These are phyloP conservation scores for Bassia scoparia DNA, from an alignment of 148 eudicot species.

Conservation along the genomic window DNA sequence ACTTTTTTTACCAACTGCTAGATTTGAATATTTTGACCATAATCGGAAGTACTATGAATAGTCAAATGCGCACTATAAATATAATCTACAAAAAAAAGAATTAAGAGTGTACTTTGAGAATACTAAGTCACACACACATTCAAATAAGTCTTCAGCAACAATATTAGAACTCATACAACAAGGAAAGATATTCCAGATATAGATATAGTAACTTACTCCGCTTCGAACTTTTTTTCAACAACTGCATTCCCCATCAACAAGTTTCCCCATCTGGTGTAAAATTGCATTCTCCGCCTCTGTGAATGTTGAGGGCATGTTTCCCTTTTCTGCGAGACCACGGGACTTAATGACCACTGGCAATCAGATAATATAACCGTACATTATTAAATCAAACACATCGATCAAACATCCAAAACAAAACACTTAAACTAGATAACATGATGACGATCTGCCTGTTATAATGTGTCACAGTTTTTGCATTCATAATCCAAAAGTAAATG, in stretches of 20 bases:
- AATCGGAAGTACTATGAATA: not conserved
- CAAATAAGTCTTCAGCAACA: not conserved
- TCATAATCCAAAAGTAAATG: not conserved
- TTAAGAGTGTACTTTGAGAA: not conserved
- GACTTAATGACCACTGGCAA: constrained; percentile 75
- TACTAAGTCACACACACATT: too few species aligned
- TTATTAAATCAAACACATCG: not conserved
- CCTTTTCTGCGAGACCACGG: constrained; percentile 95
- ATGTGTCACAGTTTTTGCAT: not conserved
- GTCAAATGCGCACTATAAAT: not conserved
- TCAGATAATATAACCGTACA: not conserved
- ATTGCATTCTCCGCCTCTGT: constrained; percentile 66
- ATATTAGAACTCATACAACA: not conserved
- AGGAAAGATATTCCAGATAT: not conserved
- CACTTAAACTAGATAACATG: not conserved
- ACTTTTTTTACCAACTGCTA: not conserved
- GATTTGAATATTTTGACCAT: not conserved
- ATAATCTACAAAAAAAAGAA: not conserved
- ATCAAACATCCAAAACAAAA: not conserved
- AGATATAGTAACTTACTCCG: constrained; percentile 50
- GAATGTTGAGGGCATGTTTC: constrained; percentile 64
- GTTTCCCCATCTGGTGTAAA: constrained; percentile 79
- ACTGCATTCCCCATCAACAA: constrained; percentile 76
- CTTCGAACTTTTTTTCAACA: constrained; percentile 91
- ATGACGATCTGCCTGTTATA: too few species aligned